Conservation (phyloP, 1,284 basidiomycete species). For the Trichosporon asahii region DNA sequence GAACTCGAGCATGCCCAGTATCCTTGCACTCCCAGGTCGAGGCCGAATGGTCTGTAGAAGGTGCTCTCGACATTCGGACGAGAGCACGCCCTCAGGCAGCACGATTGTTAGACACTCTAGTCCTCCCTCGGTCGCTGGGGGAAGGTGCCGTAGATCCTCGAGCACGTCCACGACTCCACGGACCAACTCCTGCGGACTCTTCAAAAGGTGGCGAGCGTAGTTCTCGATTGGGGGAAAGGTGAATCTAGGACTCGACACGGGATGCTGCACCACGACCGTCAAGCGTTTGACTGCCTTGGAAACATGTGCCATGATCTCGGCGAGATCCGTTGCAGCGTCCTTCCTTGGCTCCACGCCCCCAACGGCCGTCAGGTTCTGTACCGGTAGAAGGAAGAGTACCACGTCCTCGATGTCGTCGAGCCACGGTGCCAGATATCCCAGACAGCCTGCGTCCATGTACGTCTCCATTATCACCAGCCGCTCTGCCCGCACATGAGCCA, state of each 20-base stretch:
- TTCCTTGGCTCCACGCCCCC: no score
- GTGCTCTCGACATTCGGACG: neutral
- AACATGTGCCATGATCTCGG: no score
- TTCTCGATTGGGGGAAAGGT: neutral
- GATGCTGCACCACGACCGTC: neutral
- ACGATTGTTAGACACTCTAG: neutral
- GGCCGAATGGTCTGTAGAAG: neutral
- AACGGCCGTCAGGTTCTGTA: no score
- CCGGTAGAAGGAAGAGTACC: neutral
- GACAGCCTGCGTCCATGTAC: no score
- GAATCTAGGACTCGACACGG: no score
- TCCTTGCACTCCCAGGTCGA: neutral
- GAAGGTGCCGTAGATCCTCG: neutral
- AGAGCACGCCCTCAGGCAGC: neutral
- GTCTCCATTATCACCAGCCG: neutral
- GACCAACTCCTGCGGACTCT: neutral
- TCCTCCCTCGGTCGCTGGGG: no score
- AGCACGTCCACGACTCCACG: neutral
- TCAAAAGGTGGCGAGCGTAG: neutral
- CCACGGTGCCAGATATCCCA: no score
- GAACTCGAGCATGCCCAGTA: neutral
- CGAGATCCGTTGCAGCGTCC: no score
- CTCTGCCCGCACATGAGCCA: neutral
- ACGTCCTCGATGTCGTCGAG: neutral
- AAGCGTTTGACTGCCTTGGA: no score